Evolutionary conservation across 805 yeast species (phyloP), one percentile per base, ranked within the genome.

Genomic region (Pichia gijzeniarum): DNA sequence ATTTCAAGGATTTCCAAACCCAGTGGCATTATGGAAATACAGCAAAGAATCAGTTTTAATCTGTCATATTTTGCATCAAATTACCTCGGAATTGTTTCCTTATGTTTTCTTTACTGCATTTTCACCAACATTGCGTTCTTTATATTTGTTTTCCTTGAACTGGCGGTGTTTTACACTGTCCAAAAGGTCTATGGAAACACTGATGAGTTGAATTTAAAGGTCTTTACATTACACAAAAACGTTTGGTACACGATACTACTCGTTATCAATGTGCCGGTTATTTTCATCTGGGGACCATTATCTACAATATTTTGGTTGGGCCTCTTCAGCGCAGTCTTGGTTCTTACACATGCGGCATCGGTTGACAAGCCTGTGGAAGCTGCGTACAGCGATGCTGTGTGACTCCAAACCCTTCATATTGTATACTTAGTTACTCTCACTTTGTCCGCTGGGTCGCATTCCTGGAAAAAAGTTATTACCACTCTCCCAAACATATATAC

Each of bases 331-430:
- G 82, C 83, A 22, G 82, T 82, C 40, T 64, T 84, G 32, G 85
- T 91, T 35, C 68, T 89, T 39, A 75, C 88, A 3, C 99, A 93
- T 65, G 99, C 97, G 38, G 72, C 90, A 3, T 71, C 91, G 51
- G 73, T 93, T 77, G 98, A 93, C 61, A 93, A 91, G 68, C 99
- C 99, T 18, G 82, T 90, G 49, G 98, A 93, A 69, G 81, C 91
- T 33, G 90, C 91, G 17, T 93, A 91, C 61, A 93, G 89, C 60
- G 96, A 88, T 62, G 55, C 56, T 39, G 75, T 70, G 10, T 25
- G 28, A 25, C 10, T 10, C 28, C 10, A 25, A 25, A 10, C n/a
- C n/a, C n/a, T n/a, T n/a, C n/a, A n/a, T n/a, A n/a, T n/a, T n/a
- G n/a, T n/a, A n/a, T n/a, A n/a, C n/a, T n/a, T n/a, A n/a, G n/a